These are phyloP conservation scores for Barnettozyma californica DNA, from an alignment of 805 yeast genomes.

Conservation along the genomic window DNA sequence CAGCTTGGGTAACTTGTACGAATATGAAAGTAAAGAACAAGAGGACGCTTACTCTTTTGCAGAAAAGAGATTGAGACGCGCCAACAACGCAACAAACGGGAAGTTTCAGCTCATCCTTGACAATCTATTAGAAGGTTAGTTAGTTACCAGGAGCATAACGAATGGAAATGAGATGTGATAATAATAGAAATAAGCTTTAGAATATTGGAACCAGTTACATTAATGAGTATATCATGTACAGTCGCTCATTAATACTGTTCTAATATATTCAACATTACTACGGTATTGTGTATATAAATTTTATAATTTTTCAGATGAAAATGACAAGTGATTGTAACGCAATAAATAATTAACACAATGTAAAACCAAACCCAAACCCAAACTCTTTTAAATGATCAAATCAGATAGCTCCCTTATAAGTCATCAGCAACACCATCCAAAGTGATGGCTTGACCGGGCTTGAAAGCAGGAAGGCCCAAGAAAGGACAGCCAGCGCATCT, in stretches of 20 bases:
- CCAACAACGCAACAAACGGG: constrained; percentile 78
- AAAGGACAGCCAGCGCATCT: constrained; percentile 98
- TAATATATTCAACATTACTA: too few species aligned
- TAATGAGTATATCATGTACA: too few species aligned
- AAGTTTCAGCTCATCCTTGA: constrained; percentile 61
- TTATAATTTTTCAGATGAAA: background rate
- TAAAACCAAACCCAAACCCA: background rate
- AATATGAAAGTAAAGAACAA: constrained; percentile 62
- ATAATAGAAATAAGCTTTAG: background rate
- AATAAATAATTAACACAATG: background rate
- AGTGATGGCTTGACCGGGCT: constrained; percentile 89
- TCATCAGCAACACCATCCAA: constrained; percentile 76
- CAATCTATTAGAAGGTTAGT: constrained; percentile 33
- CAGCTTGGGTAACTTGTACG: constrained; percentile 68
- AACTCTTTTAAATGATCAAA: background rate
- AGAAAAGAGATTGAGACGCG: constrained; percentile 58
- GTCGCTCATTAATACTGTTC: too few species aligned
- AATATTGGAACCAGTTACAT: too few species aligned
- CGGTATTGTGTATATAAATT: too few species aligned
- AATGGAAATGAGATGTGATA: background rate
- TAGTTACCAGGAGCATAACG: background rate
- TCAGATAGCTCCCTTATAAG: constrained; percentile 32
- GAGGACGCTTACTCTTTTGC: constrained; percentile 64
- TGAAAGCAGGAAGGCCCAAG: constrained; percentile 95
- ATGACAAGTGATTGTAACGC: background rate